Percentiles rank a stretch among this genome's conserved stretches.
Conservation (phyloP, 2,329 filamentous ascomycete species). For the Chrysoporthe cubensis region DNA sequence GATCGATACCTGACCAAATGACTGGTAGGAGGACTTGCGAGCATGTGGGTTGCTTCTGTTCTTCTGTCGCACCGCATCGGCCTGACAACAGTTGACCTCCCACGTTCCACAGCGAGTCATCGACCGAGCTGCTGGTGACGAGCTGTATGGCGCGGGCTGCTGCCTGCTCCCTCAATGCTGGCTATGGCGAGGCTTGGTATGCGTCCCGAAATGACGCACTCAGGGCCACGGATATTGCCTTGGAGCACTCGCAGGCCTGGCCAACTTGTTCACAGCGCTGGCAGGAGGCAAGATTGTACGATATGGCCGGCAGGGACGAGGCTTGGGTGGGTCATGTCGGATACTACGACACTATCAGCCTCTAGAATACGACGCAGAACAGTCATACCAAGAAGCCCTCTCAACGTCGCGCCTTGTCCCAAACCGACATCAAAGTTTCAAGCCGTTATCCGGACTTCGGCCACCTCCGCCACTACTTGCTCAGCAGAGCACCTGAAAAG, state of each 20-base stretch:
- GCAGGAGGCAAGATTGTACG: not conserved
- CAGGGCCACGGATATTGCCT: slow-evolving; percentile 4
- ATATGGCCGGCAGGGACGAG: not conserved
- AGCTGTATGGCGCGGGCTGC: not conserved
- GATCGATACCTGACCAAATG: slow-evolving; percentile 17
- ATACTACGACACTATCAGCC: not conserved
- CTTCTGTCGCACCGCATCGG: slow-evolving; percentile 26
- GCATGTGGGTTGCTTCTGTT: slow-evolving; percentile 22
- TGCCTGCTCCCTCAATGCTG: not conserved
- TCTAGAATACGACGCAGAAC: not conserved
- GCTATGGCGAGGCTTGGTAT: not conserved
- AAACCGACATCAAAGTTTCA: not conserved
- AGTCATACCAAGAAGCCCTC: not conserved
- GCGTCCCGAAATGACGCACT: not conserved
- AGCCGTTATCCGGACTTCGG: not conserved
- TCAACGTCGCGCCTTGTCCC: not conserved
- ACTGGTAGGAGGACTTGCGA: slow-evolving; percentile 18
- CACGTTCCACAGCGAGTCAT: slow-evolving; percentile 22
- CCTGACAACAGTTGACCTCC: slow-evolving; percentile 16
- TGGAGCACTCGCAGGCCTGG: not conserved
- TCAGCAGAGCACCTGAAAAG: not conserved
- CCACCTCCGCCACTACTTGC: not conserved
- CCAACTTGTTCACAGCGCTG: not conserved
- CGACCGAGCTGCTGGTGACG: slow-evolving; percentile 19
- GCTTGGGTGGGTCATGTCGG: not conserved